Percentiles rank a stretch among this genome's conserved stretches.
These are phyloP conservation scores for Podila clonocystis DNA, from an alignment of 192 early-diverging fungal species.

Conservation along the genomic window DNA sequence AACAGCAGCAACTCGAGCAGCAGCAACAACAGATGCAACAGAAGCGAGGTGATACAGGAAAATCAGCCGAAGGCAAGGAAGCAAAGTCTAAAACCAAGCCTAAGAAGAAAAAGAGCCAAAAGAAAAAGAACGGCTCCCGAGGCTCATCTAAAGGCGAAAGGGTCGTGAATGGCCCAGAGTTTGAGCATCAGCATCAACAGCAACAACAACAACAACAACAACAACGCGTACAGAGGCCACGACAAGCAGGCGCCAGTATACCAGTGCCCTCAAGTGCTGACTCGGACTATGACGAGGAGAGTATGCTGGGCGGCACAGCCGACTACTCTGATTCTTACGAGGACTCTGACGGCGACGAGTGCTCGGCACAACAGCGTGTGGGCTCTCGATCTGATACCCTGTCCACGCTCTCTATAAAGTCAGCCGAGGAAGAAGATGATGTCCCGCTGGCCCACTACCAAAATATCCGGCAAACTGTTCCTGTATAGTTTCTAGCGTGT, in stretches of 20 bases:
- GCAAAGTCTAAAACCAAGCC: slow-evolving; percentile 8
- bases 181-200: slow-evolving; percentile 21
- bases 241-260: slow-evolving; percentile 2
- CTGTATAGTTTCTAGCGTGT: background rate
- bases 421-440: slow-evolving; percentile 66
- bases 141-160: slow-evolving; percentile 3
- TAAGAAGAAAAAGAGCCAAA: slow-evolving; percentile 18
- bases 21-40: slow-evolving; percentile 21
- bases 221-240: background rate
- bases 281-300: slow-evolving; percentile 3
- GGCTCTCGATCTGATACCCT: slow-evolving; percentile 26
- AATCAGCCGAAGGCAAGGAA: slow-evolving; percentile 4
- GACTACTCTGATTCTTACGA: background rate
- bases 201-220: slow-evolving; percentile 11
- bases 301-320: background rate
- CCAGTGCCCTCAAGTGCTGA: background rate
- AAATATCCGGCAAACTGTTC: slow-evolving; percentile 8
- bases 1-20: slow-evolving; percentile 45
- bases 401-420: slow-evolving; percentile 15
- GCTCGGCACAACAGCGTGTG: background rate
- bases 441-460: slow-evolving; percentile 67
- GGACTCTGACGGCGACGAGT: background rate
- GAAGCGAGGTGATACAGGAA: slow-evolving; percentile 10
- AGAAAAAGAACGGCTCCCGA: slow-evolving; percentile 32
- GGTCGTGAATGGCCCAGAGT: background rate